Evolutionary conservation across 257 asterid genomes (phyloP), one percentile per base, ranked within the genome.

Genomic region (Catharanthus roseus): DNA sequence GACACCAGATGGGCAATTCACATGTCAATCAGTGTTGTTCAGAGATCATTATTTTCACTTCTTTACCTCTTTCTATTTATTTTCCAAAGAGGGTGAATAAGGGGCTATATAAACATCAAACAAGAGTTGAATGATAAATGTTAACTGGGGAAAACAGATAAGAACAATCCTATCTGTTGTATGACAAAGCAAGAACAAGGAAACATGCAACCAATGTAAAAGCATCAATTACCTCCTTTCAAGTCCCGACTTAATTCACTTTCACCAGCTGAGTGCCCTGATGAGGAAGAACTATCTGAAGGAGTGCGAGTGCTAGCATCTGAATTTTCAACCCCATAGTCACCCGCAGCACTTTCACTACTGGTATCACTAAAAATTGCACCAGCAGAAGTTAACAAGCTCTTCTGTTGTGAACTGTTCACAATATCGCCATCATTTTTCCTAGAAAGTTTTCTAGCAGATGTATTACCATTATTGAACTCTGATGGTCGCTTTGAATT

Each of bases 301-400:
- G 81, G 87, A 47, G 82, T 71, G 49, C 50, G 76, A 18, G 87
- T 87, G 65, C 80, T 75, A 42, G 82, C 73, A 78, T 70, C 80
- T 41, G 86, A 85, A 79, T 80, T 74, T 73, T 26, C 72, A 57
- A 61, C 58, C 74, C 72, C 82, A 78, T 80, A 85, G 68, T 86
- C 91, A 75, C 73, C 87, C 26, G 72, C 76, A 57, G 89, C 82
- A 84, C 92, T 86, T 82, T 74, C 92, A 77, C 83, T 78, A 49
- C 87, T 80, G 68, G 39, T 70, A 57, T 85, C 87, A 75, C 72
- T 67, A 79, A 87, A 87, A 69, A 83, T 61, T 47, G 87, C 33
- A 47, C 83, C 86, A 54, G 84, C 67, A 57, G 78, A 72, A 36
- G 78, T 24, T 65, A 86, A 73, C 79, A 85, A 58, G 63, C 78